Evolutionary conservation across 1,284 basidiomycete species (phyloP), one percentile per base, ranked within the genome.

Genomic region (Vanrija sp.): DNA sequence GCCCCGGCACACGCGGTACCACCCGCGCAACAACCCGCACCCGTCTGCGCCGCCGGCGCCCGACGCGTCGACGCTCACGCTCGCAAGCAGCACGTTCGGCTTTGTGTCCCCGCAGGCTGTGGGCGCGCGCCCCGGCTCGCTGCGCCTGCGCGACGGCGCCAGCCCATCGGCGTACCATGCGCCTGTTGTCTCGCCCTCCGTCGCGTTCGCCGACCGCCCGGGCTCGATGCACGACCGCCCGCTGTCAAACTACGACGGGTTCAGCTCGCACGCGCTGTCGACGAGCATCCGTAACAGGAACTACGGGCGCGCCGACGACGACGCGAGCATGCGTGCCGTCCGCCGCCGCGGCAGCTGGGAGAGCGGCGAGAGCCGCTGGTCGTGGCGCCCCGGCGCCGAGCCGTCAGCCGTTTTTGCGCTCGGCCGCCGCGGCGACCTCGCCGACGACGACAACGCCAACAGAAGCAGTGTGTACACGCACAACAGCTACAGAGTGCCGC

Each of bases 11-110:
- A 91, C 91, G 0, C 79, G 85, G 7, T 91, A 92, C 59, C 93
- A 98, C 76, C 95, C 94, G 3, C 84, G 90, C 50, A 91, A 97
- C 76, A 98, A 98, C 72, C 94, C 94, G 3, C 85, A 88, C 19
- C 95, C 95, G 15, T 86, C 87, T 6, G 90, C 88, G 2, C 87
- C 90, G 10, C 94, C 94, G 0, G 80, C 85, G 23, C 91, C 95
- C 70, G 93, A 98, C 69, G 94, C 94, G 0, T 93, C 89, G 5
- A 80, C 94, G 49, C 80, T 97, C 45, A 98, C 94, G 0, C 83
- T 98, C 12, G 94, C 94, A 4, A 93, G 90, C 14, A 94, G 90
- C 4, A 91, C 90, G 1, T 94, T 89, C 72, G 91, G 83, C 0
- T 79, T 86, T 48, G 83, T 85, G 74, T 78, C 39, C 73, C 82